Evolutionary conservation across 208 protist genomes (phyloP).

Genomic region (Crithidia fasciculata): DNA sequence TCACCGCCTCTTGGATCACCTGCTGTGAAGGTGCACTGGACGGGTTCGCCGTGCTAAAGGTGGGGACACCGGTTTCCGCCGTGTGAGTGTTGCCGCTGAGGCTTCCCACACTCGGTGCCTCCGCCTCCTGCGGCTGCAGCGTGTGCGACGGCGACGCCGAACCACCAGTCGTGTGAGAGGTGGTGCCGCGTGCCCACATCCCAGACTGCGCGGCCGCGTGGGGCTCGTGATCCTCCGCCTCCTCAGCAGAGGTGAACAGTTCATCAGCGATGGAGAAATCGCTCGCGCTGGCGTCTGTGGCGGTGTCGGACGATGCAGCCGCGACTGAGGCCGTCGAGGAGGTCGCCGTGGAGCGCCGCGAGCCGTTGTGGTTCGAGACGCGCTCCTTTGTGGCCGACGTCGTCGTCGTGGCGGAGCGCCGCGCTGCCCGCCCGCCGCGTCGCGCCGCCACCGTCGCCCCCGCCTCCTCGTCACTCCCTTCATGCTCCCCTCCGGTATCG

Average conservation of each 20-base stretch:
- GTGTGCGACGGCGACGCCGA: too few relatives aligned
- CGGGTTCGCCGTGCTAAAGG: slow-evolving; percentile 1
- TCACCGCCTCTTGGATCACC: not conserved
- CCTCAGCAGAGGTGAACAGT: slow-evolving; percentile 24
- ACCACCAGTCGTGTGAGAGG: too few relatives aligned
- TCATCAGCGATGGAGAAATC: slow-evolving; percentile 29
- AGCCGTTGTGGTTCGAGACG: not conserved
- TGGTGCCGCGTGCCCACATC: too few relatives aligned
- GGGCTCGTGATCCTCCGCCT: slow-evolving; percentile 13
- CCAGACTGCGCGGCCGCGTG: not conserved
- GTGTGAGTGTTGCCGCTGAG: not conserved
- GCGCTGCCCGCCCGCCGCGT: not conserved
- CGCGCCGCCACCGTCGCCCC: not conserved
- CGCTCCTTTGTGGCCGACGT: slow-evolving; percentile 21
- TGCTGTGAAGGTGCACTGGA: not conserved
- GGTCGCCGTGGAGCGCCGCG: not conserved
- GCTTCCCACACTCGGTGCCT: not conserved
- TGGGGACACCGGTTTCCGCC: not conserved
- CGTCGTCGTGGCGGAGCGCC: slow-evolving; percentile 10
- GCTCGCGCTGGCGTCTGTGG: slow-evolving; percentile 12
- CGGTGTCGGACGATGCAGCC: slow-evolving; percentile 17
- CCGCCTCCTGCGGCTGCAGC: too few relatives aligned
- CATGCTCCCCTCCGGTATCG: not conserved
- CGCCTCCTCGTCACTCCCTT: slow-evolving; percentile 1
- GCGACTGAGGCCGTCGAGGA: slow-evolving; percentile 11